Conservation (phyloP, 768 basidiomycete species). For the Leucocoprinus sp. region DNA sequence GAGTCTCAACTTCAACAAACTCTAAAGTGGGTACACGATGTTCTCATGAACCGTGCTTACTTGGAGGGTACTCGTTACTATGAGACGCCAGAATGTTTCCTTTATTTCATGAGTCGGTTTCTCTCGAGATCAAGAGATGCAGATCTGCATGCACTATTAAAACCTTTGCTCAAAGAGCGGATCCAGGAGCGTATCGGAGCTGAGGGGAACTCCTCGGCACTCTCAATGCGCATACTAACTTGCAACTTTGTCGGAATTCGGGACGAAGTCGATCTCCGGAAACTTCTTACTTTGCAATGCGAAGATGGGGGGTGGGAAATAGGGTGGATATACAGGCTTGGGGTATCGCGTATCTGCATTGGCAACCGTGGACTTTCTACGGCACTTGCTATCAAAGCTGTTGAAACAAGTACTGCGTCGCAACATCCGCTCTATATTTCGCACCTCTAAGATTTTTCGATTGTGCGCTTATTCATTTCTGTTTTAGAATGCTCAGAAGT, state of each 20-base stretch:
- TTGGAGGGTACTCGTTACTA: constrained; percentile 50
- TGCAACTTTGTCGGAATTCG: constrained; percentile 31
- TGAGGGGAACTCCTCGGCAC: constrained; percentile 42
- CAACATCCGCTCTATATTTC: too few species aligned
- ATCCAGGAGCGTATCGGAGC: constrained; percentile 41
- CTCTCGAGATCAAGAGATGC: constrained; percentile 25
- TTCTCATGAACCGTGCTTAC: constrained; percentile 45
- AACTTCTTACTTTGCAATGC: constrained; percentile 39
- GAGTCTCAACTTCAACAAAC: constrained; percentile 36
- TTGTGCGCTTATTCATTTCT: too few species aligned
- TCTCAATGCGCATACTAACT: constrained; percentile 49
- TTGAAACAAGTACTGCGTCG: constrained; percentile 26
- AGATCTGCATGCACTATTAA: constrained; percentile 20
- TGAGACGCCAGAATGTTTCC: constrained; percentile 40
- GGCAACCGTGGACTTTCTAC: not conserved
- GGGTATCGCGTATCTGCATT: not conserved
- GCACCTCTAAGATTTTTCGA: too few species aligned
- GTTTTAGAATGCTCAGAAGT: too few species aligned
- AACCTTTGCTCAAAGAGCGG: constrained; percentile 34
- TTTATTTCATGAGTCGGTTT: constrained; percentile 42
- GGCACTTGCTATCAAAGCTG: constrained; percentile 6
- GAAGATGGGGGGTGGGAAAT: constrained; percentile 46
- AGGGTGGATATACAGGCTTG: not conserved
- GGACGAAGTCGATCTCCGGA: constrained; percentile 31
- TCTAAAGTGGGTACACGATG: constrained; percentile 39